Conservation (phyloP, 2,329 filamentous ascomycete genomes). For the Tolypocladium album region DNA sequence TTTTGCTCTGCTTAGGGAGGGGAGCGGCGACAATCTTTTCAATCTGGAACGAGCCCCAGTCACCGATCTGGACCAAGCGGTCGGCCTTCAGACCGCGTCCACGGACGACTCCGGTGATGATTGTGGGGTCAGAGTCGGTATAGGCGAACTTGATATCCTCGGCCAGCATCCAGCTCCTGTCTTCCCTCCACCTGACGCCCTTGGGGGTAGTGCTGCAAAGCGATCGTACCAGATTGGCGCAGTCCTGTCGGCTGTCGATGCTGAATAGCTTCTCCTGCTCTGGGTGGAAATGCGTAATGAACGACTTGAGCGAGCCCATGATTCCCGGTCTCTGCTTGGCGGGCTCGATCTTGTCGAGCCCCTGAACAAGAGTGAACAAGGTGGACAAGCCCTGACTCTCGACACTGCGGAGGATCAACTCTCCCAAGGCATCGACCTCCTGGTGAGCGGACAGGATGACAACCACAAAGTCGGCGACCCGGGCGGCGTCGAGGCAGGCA, state of each 20-base stretch:
- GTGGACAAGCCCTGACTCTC: conserved; percentile 94
- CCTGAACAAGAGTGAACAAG: conserved; percentile 75
- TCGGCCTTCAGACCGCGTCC: conserved; percentile 84
- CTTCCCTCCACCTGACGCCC: conserved; percentile 90
- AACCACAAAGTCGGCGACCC: conserved; percentile 83
- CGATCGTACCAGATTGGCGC: conserved; percentile 79
- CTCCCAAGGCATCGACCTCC: conserved; percentile 76
- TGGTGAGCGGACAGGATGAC: conserved; percentile 73
- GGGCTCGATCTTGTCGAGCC: conserved; percentile 66
- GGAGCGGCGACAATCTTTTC: conserved; percentile 78
- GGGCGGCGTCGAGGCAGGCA: conserved; percentile 72
- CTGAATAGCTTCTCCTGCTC: conserved; percentile 85
- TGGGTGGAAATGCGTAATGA: conserved; percentile 90
- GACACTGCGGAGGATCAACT: conserved; percentile 74
- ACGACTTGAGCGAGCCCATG: conserved; percentile 76
- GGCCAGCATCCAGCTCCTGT: conserved; percentile 88
- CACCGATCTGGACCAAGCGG: conserved; percentile 78
- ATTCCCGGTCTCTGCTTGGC: conserved; percentile 69
- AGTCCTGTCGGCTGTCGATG: conserved; percentile 81
- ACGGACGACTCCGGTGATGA: conserved; percentile 76
- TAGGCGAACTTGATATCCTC: conserved; percentile 69
- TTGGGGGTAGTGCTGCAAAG: conserved; percentile 88
- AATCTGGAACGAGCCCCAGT: conserved; percentile 90
- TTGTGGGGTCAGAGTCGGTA: conserved; percentile 48
- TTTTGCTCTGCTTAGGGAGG: conserved; percentile 49